Evolutionary conservation across 2,329 filamentous ascomycete species (phyloP), one percentile per base, ranked within the genome.

Genomic region (Pestalotiopsis sp.): DNA sequence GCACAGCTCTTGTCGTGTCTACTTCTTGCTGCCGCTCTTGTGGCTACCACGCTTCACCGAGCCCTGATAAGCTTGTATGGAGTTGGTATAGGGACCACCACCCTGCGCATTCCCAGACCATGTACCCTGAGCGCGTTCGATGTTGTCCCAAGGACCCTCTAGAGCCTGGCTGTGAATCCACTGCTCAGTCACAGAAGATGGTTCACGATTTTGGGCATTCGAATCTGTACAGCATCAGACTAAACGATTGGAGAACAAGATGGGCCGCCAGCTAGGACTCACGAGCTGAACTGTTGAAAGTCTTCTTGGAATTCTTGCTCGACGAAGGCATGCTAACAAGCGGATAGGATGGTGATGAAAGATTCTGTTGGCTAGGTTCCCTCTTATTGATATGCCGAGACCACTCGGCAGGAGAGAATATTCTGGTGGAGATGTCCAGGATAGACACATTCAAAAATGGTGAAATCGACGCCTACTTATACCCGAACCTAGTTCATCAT

Each of bases 191-290:
- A 17, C 17, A 17, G 60, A 39, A 14, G 64, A 45, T 13, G 62
- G 45, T 4, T 4, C 17, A 27, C 12, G 3, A n/a, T 27, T 23
- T 17, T 62, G 27, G 36, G 31, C 38, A 31, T 12, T 36, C 7
- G 45, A 66, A 45, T 39, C 63, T 66, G 12, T 36, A 17, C 14
- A 25, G 38, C 25, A 2, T 64, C 41, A 27, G 23, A 23, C 17
- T 6, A 52, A 23, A n/a, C 20, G 3, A 52, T 20, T 17, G n/a
- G 84, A 83, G 38, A 84, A 87, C 64, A 66, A n/a, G 7, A 9
- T 36, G 31, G 31, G 9, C n/a, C 9, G 45, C 17, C 20, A n/a
- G 17, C 7, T 17, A n/a, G 7, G 7, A 52, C 45, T 52, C 45
- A 52, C 45, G 45, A 11, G 45, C 0, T 52, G 45, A 11, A 52